Base-by-base conservation (phyloP, 495 filamentous ascomycete species). In the Neurospora hispaniola region DNA sequence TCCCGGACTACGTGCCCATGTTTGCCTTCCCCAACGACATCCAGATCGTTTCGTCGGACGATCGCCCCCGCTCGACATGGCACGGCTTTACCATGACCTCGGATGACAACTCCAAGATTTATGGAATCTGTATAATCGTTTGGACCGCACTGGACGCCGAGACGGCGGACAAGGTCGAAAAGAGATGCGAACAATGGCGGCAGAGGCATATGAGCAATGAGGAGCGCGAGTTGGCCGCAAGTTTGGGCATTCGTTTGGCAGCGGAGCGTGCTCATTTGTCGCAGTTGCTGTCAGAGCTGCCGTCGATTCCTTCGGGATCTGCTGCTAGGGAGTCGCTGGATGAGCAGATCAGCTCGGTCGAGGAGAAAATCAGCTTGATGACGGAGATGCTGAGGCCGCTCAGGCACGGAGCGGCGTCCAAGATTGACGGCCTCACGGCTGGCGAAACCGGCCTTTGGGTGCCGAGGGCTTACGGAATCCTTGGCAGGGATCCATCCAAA, bases 1-100 rank as follows among this genome's bases (percentile, higher is more conserved):
- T 99, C 79, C 96, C 96, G 4, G 95, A 99, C 78, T 98, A 97
- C 76, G 93, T 99, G 44, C 96, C 96, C 38, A 98, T 99, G 96
- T 99, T 98, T 78, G 94, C 96, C 27, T 99, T 98, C 77, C 96
- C 96, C 39, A 97, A 99, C 80, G 96, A 99, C 81, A 93, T 99
- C 76, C 93, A 93, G 72, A 95, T 99, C 70, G 92, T 98, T 9
- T 97, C 96, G 10, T 93, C 93, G 2, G 96, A 99, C 78, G 94
- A 98, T 78, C 88, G 93, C 74, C 96, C 96, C 2, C 86, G 94
- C 71, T 92, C 96, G 59, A 97, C 95, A 27, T 99, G 96, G 96
- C 96, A 99, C 85, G 96, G 96, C 54, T 99, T 98, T 80, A 94
- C 93, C 73, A 98, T 99, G 96, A 99, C 96, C 5, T 92, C 90